Evolutionary conservation across 1,284 basidiomycete species (phyloP), one percentile per base, ranked within the genome.

Genomic region (Porogramme epimiltina): DNA sequence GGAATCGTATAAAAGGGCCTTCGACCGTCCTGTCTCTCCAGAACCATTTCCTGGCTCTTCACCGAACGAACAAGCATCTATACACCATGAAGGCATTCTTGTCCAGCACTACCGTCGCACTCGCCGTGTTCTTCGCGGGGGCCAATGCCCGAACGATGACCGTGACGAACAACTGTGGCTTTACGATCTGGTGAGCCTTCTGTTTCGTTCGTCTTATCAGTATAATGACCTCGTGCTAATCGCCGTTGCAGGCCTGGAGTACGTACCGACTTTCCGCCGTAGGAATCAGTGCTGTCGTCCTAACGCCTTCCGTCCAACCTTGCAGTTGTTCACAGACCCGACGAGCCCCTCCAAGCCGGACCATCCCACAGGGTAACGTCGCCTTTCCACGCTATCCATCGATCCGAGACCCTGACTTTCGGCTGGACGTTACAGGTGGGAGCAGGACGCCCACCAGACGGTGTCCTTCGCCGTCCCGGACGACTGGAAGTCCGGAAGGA

Each of bases 401-500:
- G 11, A 9, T 20, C 20, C 18, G 18, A 18, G 2, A 15, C 22
- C 15, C 23, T n/a, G 25, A 22, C 9, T 37, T n/a, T 28, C 41
- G 24, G 9, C 24, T 23, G 6, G 15, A 26, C n/a, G 25, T 31
- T 16, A 13, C 19, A 52, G 52, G 22, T 62, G 61, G 61, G 50
- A 55, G 46, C 54, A 57, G 38, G 38, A 22, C 25, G 46, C 55
- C 4, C 22, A 43, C 26, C 43, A 52, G 42, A 43, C 46, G 24
- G 61, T 62, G 37, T 54, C 51, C 3, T 69, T 70, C 59, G 48
- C 51, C 42, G 66, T 69, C 31, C 67, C 67, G n/a, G 59, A 67
- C 56, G 61, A 70, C 59, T 70, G 69, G 69, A 62, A 54, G 42
- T 58, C 68, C 1, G 69, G 66, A n/a, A 65, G 68, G 39, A 68